Evolutionary conservation across 805 yeast species (phyloP).

Genomic region (Candida qinlingensis): DNA sequence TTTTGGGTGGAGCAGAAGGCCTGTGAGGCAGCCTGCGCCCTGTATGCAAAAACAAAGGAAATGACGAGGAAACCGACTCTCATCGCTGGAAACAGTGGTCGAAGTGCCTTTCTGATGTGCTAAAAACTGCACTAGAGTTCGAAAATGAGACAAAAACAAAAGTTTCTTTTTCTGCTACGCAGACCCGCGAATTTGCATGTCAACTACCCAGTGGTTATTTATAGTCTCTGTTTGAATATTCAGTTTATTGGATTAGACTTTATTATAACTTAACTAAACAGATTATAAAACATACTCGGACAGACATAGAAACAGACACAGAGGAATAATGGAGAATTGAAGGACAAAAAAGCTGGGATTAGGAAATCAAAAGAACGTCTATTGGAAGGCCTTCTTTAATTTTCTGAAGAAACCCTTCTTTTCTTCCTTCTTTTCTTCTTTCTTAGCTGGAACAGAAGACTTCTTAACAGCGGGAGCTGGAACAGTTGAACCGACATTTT

Average conservation of each 20-base stretch:
- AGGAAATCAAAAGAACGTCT: background rate
- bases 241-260: too few species aligned
- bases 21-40: background rate
- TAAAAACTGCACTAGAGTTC: too few species aligned
- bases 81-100: too few species aligned
- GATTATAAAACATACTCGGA: too few species aligned
- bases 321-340: background rate
- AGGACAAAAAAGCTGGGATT: background rate
- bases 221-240: too few species aligned
- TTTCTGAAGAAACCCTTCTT: slow-evolving; percentile 22
- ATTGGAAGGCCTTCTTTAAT: slow-evolving; percentile 18
- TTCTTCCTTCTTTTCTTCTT: slow-evolving; percentile 11
- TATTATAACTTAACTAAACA: too few species aligned
- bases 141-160: too few species aligned
- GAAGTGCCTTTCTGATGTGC: too few species aligned
- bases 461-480: slow-evolving; percentile 5
- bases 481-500: slow-evolving; percentile 4
- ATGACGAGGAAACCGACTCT: background rate
- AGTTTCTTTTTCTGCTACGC: too few species aligned
- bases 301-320: too few species aligned
- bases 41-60: background rate
- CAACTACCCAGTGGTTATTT: too few species aligned
- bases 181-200: too few species aligned
- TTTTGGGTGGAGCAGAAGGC: slow-evolving; percentile 34
- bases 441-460: background rate